Evolutionary conservation across 345 rosid species (phyloP).

Genomic region (Salix exigua): DNA sequence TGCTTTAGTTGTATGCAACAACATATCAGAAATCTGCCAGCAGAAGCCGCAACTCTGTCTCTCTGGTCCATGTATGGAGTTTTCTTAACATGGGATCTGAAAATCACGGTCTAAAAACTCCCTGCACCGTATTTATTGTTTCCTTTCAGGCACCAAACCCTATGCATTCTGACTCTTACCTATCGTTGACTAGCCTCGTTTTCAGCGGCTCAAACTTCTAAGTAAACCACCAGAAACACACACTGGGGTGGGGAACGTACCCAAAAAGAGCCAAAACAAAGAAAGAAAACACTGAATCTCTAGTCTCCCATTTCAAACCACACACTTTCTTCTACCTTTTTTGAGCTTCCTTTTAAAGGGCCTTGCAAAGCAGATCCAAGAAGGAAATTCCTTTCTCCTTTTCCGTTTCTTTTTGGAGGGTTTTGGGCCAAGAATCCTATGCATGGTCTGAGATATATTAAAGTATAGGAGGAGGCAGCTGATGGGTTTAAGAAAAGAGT

Average conservation of each 20-base stretch:
- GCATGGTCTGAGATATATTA: conserved; percentile 12
- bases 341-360: not conserved
- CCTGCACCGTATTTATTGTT: conserved; percentile 19
- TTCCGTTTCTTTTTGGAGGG: not conserved
- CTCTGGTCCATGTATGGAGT: not conserved
- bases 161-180: conserved; percentile 35
- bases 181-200: conserved; percentile 32
- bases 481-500: conserved; percentile 29
- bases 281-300: not conserved
- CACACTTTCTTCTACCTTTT: not conserved
- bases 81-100: conserved; percentile 8
- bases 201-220: conserved; percentile 34
- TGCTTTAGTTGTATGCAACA: not conserved
- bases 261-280: not conserved
- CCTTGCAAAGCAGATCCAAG: conserved; percentile 11
- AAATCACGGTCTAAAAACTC: conserved; percentile 10
- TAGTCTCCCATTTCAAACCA: conserved; percentile 3
- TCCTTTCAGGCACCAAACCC: conserved; percentile 28
- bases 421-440: conserved; percentile 18
- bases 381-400: not conserved
- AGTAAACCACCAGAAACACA: conserved; percentile 3
- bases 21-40: conserved; percentile 3
- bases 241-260: not conserved
- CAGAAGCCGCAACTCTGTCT: conserved; percentile 1
- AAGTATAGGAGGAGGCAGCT: conserved; percentile 1